A percentile compares a stretch with the other conserved stretches of the same genome.
These are phyloP conservation scores for Globisporangium spiculum DNA, from an alignment of 352 stramenopile genomes.

Conservation along the genomic window DNA sequence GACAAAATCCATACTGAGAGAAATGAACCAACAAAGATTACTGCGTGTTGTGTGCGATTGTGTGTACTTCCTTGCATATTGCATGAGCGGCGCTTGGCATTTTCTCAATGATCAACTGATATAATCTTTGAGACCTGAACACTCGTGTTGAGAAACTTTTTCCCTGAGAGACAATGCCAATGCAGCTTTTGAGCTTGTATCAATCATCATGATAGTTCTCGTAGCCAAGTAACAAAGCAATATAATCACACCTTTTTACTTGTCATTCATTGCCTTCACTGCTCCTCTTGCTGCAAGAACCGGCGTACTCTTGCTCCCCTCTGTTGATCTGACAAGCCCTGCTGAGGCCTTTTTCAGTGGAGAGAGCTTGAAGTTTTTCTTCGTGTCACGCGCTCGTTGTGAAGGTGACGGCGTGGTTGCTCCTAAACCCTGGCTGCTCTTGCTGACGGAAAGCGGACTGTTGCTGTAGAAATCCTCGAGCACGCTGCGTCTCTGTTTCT, in stretches of 20 bases:
- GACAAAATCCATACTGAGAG: conserved; percentile 12
- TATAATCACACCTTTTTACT: not conserved
- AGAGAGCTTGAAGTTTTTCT: conserved; percentile 9
- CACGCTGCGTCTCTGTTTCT: conserved; percentile 47
- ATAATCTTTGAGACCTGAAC: conserved; percentile 88
- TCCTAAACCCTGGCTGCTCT: not conserved
- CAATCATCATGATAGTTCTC: not conserved
- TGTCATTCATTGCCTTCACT: not conserved
- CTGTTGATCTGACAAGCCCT: not conserved
- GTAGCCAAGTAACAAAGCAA: not conserved
- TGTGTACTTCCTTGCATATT: not conserved
- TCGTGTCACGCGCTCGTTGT: not conserved
- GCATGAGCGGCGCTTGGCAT: not conserved
- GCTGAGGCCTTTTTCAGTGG: conserved; percentile 2
- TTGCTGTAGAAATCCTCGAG: conserved; percentile 40
- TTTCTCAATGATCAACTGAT: conserved; percentile 80
- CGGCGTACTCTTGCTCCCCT: not conserved
- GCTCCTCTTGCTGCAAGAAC: not conserved
- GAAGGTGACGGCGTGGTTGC: not conserved
- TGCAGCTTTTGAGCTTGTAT: not conserved
- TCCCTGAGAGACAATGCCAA: conserved; percentile 59
- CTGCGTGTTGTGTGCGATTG: not conserved
- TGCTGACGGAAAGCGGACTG: not conserved
- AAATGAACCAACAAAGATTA: not conserved
- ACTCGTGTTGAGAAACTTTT: conserved; percentile 54